These are phyloP conservation scores for Trichoderma atrobrunneum DNA, from an alignment of 2,329 filamentous ascomycete species.

Conservation along the genomic window DNA sequence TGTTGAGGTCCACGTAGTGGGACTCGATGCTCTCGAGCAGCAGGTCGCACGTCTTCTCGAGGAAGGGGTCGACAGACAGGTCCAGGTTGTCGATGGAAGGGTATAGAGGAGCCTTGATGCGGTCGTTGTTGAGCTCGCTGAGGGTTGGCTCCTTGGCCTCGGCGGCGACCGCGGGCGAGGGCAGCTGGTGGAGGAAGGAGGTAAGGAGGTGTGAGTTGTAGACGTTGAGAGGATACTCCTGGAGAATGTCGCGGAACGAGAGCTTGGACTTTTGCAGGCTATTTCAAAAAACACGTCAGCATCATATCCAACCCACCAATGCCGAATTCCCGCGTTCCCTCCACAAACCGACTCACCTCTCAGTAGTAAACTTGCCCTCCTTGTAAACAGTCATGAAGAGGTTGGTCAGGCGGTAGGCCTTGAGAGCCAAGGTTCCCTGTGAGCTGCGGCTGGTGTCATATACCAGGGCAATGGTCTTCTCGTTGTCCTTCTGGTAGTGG, in stretches of 20 bases:
- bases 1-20: constrained; percentile 98
- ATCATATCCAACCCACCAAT: neutral
- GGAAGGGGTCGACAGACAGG: constrained; percentile 91
- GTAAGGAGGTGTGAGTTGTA: constrained; percentile 98
- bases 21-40: constrained; percentile 95
- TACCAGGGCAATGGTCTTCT: constrained; percentile 81
- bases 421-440: constrained; percentile 83
- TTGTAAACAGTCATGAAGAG: constrained; percentile 89
- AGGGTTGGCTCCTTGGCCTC: constrained; percentile 74
- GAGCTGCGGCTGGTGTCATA: constrained; percentile 95
- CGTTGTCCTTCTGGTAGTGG: constrained; percentile 95
- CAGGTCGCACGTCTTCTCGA: constrained; percentile 97
- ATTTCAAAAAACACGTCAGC: constrained; percentile 15
- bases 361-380: constrained; percentile 96
- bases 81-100: constrained; percentile 89
- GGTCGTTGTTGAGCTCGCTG: constrained; percentile 68
- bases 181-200: constrained; percentile 90
- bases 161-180: constrained; percentile 58
- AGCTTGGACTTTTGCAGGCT: constrained; percentile 94
- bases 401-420: constrained; percentile 86
- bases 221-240: constrained; percentile 83
- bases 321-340: neutral
- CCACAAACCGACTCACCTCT: constrained; percentile 62
- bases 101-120: constrained; percentile 64
- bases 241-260: constrained; percentile 87